A percentile compares a stretch with the other conserved stretches of the same genome.
These are phyloP conservation scores for Phytophthora sansomeana DNA, from an alignment of 352 stramenopile genomes.

Conservation along the genomic window DNA sequence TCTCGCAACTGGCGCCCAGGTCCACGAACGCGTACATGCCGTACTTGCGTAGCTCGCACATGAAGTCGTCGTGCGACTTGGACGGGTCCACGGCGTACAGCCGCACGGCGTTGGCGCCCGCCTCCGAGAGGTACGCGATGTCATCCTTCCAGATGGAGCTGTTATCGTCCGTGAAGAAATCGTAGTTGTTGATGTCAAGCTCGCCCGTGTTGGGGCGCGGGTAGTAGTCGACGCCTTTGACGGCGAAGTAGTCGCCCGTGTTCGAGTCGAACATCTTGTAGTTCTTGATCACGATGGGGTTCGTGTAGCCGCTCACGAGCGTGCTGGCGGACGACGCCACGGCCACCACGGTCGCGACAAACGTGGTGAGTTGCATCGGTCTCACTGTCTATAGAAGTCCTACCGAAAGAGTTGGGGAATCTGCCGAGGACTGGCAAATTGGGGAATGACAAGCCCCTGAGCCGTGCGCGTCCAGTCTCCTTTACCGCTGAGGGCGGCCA, in stretches of 20 bases:
- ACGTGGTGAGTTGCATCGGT: slow-evolving; percentile 32
- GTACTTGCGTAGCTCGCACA: slow-evolving; percentile 74
- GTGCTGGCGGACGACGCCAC: slow-evolving; percentile 21
- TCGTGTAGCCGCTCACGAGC: slow-evolving; percentile 43
- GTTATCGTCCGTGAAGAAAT: slow-evolving; percentile 88
- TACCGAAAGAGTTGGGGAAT: slow-evolving; percentile 15
- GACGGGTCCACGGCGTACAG: slow-evolving; percentile 87
- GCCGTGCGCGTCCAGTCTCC: slow-evolving; percentile 14
- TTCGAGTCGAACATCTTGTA: slow-evolving; percentile 85
- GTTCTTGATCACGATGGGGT: slow-evolving; percentile 64
- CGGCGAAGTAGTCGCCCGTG: slow-evolving; percentile 71
- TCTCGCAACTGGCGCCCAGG: slow-evolving; percentile 62
- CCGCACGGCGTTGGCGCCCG: slow-evolving; percentile 81
- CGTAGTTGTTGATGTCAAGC: slow-evolving; percentile 76
- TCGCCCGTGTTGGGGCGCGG: slow-evolving; percentile 82
- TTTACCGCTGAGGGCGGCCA: slow-evolving; percentile 7
- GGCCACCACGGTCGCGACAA: slow-evolving; percentile 22
- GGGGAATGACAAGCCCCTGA: slow-evolving; percentile 29
- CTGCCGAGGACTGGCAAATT: slow-evolving; percentile 32
- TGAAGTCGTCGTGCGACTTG: slow-evolving; percentile 90
- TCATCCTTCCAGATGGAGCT: slow-evolving; percentile 77
- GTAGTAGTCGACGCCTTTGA: slow-evolving; percentile 89
- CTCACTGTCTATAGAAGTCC: slow-evolving; percentile 6
- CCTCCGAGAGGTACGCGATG: slow-evolving; percentile 61
- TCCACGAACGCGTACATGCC: slow-evolving; percentile 87